These are phyloP conservation scores for Saksenaea vasiformis DNA, from an alignment of 371 early-diverging fungal species.

Conservation along the genomic window DNA sequence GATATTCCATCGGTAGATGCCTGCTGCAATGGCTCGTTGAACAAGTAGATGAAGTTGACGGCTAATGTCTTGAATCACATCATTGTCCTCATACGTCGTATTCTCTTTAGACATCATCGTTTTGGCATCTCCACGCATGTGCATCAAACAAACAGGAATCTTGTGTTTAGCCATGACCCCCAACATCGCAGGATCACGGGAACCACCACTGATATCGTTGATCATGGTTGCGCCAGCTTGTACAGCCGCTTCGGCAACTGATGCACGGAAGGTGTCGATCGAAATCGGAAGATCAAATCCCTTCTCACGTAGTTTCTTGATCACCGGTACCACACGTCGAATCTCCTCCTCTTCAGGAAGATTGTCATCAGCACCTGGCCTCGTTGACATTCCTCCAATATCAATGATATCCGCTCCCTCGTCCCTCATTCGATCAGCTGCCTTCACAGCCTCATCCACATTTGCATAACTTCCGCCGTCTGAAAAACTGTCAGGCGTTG, in stretches of 20 bases:
- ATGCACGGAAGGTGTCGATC: constrained; percentile 90
- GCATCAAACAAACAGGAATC: constrained; percentile 95
- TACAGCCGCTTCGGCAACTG: constrained; percentile 82
- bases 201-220: constrained; percentile 95
- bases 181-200: constrained; percentile 81
- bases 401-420: constrained; percentile 94
- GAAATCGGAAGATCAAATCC: constrained; percentile 80
- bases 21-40: constrained; percentile 69
- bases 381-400: constrained; percentile 95
- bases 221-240: constrained; percentile 85
- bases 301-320: constrained; percentile 69
- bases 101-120: constrained; percentile 83
- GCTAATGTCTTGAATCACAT: constrained; percentile 76
- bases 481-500: constrained; percentile 96
- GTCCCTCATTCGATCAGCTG: constrained; percentile 70
- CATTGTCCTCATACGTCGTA: constrained; percentile 66
- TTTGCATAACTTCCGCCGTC: constrained; percentile 84
- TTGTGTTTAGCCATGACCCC: constrained; percentile 72
- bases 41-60: constrained; percentile 69
- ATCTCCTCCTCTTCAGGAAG: constrained; percentile 81
- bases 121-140: constrained; percentile 92
- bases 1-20: constrained; percentile 94
- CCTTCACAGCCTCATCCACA: constrained; percentile 68
- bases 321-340: constrained; percentile 86
- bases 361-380: constrained; percentile 83